phyloP scores from a whole-genome alignment of 306 rosid species.

The Sphenostylis stenocarpa region DNA sequence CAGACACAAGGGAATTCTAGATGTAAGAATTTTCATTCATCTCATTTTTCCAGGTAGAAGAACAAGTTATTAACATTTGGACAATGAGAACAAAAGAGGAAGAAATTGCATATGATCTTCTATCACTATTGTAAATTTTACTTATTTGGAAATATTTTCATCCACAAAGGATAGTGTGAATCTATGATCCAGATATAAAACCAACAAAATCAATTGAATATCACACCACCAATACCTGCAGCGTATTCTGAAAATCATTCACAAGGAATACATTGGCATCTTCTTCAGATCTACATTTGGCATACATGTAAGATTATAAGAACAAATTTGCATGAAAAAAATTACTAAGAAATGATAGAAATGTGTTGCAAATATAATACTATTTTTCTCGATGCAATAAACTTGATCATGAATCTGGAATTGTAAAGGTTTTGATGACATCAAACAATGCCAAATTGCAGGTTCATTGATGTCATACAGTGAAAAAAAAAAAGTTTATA shows the following conservation, averaged over 20 bases:
- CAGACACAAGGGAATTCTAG: slow-evolving; percentile 16
- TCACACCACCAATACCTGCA: slow-evolving; percentile 73
- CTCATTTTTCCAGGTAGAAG: slow-evolving; percentile 15
- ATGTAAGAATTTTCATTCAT: slow-evolving; percentile 4
- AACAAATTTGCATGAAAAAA: background rate
- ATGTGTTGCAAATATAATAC: background rate
- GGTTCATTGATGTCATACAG: slow-evolving; percentile 3
- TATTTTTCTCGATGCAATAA: background rate
- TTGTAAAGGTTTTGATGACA: background rate
- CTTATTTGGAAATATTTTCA: slow-evolving; percentile 14
- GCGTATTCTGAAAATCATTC: slow-evolving; percentile 90
- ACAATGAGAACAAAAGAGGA: slow-evolving; percentile 3
- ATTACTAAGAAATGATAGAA: background rate
- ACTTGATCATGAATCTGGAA: background rate
- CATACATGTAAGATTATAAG: background rate
- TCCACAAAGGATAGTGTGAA: slow-evolving; percentile 5
- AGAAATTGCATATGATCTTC: background rate
- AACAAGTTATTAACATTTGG: slow-evolving; percentile 19
- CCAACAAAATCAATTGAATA: slow-evolving; percentile 22
- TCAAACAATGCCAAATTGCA: background rate
- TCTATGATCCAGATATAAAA: slow-evolving; percentile 1
- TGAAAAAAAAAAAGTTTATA: background rate
- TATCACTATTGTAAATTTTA: slow-evolving; percentile 13
- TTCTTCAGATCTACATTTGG: slow-evolving; percentile 58
- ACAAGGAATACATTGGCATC: slow-evolving; percentile 85